Evolutionary conservation across 2,329 filamentous ascomycete genomes (phyloP).

Genomic region (Dichotomopilus funicola): DNA sequence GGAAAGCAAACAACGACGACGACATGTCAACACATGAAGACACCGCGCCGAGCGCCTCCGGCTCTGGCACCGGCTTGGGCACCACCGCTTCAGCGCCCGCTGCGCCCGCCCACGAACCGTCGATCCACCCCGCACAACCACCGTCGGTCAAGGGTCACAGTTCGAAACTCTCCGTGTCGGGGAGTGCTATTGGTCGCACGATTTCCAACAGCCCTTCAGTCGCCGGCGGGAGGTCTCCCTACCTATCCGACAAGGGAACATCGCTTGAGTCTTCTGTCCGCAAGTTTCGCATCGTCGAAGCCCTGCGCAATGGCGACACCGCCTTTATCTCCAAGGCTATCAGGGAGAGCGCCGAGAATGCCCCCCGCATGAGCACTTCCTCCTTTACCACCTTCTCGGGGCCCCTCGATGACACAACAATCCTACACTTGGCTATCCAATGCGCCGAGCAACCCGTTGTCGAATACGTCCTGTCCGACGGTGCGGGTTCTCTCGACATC

Average conservation of each 20-base stretch:
- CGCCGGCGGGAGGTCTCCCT: slow-evolving; percentile 27
- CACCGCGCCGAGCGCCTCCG: slow-evolving; percentile 23
- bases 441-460: slow-evolving; percentile 90
- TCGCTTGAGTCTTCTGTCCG: slow-evolving; percentile 88
- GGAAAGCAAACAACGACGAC: slow-evolving; percentile 43
- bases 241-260: slow-evolving; percentile 36
- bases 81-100: slow-evolving; percentile 30
- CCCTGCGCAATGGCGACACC: slow-evolving; percentile 83
- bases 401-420: slow-evolving; percentile 72
- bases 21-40: slow-evolving; percentile 43
- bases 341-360: slow-evolving; percentile 53
- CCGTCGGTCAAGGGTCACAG: slow-evolving; percentile 37
- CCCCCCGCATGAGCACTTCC: slow-evolving; percentile 51
- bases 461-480: slow-evolving; percentile 84
- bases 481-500: slow-evolving; percentile 63
- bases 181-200: slow-evolving; percentile 35
- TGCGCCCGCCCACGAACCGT: slow-evolving; percentile 27
- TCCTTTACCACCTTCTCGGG: slow-evolving; percentile 40
- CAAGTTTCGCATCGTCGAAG: slow-evolving; percentile 91
- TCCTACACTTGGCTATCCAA: slow-evolving; percentile 89
- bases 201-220: slow-evolving; percentile 34
- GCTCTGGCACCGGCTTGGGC: slow-evolving; percentile 31
- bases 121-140: slow-evolving; percentile 32
- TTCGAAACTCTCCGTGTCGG: slow-evolving; percentile 41
- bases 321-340: slow-evolving; percentile 83